A percentile compares a stretch with the other conserved stretches of the same genome.
Evolutionary conservation across 2,329 filamentous ascomycete species (phyloP).

Genomic region (Scopulariopsis brevicaulis): DNA sequence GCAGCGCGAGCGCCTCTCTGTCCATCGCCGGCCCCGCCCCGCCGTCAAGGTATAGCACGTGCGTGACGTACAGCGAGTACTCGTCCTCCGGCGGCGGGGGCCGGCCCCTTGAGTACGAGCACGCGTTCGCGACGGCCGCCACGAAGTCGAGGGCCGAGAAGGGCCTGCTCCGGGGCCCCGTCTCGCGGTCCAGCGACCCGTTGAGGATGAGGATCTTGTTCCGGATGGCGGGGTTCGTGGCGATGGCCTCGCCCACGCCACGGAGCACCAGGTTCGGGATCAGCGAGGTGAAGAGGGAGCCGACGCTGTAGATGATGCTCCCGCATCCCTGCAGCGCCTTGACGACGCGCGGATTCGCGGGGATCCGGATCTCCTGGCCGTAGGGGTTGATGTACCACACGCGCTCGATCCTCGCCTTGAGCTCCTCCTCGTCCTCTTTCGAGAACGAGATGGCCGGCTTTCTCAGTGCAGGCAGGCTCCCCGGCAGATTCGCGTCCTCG

Average conservation of each 20-base stretch:
- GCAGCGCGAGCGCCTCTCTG: constrained; percentile 42
- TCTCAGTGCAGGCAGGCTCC: constrained; percentile 68
- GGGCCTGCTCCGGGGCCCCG: constrained; percentile 52
- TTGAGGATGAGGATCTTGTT: constrained; percentile 81
- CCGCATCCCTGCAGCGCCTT: constrained; percentile 52
- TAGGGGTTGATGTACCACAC: constrained; percentile 99
- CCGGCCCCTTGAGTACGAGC: constrained; percentile 51
- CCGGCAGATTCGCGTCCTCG: constrained; percentile 72
- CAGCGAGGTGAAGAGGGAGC: constrained; percentile 85
- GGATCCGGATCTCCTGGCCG: constrained; percentile 85
- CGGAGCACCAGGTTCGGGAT: constrained; percentile 69
- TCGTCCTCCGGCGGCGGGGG: constrained; percentile 26
- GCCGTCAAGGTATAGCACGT: constrained; percentile 70
- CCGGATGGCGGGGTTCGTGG: constrained; percentile 26
- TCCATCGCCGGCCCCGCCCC: constrained; percentile 61
- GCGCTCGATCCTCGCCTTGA: constrained; percentile 65
- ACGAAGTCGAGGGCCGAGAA: constrained; percentile 76
- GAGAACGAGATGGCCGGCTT: constrained; percentile 73
- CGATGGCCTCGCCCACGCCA: constrained; percentile 55
- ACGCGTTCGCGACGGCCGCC: constrained; percentile 64
- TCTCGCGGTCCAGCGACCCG: constrained; percentile 75
- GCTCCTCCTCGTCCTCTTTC: constrained; percentile 64
- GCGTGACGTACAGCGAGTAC: constrained; percentile 64
- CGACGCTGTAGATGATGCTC: constrained; percentile 81
- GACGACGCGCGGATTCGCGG: constrained; percentile 71